phyloP scores from a whole-genome alignment of 1,139 yeast species.

The Schwanniomyces etchellsii region DNA sequence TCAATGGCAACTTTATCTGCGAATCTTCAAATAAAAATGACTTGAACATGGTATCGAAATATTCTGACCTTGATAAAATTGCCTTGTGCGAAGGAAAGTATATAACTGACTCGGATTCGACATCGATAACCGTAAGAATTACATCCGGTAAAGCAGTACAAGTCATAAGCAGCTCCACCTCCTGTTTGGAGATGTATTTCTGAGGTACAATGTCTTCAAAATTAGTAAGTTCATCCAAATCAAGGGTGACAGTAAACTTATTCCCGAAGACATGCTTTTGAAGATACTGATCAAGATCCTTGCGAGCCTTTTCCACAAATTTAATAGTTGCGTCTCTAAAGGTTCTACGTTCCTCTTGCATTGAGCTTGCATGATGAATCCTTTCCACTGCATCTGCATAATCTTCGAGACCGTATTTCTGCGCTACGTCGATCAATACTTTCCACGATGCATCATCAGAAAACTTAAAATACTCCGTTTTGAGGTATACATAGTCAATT shows the following conservation, averaged over 20 bases:
- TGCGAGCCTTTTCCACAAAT: conserved; percentile 44
- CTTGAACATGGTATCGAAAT: conserved; percentile 59
- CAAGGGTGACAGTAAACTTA: conserved; percentile 9
- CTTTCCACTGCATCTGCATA: conserved; percentile 26
- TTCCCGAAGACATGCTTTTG: conserved; percentile 28
- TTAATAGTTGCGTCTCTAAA: conserved; percentile 40
- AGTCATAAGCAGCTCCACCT: conserved; percentile 14
- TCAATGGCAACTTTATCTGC: conserved; percentile 8
- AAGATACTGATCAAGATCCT: conserved; percentile 38
- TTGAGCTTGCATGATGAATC: conserved; percentile 9
- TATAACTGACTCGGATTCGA: conserved; percentile 17
- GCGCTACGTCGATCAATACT: conserved; percentile 27
- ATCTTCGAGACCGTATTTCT: conserved; percentile 27
- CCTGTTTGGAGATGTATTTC: conserved; percentile 12
- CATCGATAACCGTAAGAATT: conserved; percentile 34
- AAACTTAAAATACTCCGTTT: conserved; percentile 22
- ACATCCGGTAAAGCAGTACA: conserved; percentile 43
- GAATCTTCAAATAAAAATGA: conserved; percentile 32
- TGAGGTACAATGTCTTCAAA: conserved; percentile 27
- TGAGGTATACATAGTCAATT: conserved; percentile 49
- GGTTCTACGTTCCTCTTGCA: conserved; percentile 30
- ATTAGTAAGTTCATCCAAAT: conserved; percentile 16
- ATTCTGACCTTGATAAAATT: conserved; percentile 55
- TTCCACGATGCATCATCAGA: conserved; percentile 20
- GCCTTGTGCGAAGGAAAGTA: conserved; percentile 63